Conservation (phyloP, 148 eudicot species). For the Vaccinium myrtillus region DNA sequence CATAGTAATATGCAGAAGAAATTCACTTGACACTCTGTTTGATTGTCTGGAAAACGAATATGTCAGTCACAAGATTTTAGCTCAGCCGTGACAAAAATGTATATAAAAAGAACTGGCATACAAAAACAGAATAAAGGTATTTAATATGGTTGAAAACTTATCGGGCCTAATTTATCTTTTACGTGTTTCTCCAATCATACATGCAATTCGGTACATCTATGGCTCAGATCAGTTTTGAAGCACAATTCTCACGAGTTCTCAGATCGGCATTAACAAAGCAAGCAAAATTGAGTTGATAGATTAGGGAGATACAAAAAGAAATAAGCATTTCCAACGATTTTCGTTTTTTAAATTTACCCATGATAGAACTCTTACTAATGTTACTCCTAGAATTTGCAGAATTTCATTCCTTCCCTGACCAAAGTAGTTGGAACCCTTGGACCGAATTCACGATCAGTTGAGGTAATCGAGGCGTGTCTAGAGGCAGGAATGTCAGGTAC, state of each 20-base stretch:
- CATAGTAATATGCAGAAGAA: too few species aligned
- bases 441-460: slow-evolving; percentile 51
- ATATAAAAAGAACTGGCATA: too few species aligned
- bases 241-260: background rate
- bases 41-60: background rate
- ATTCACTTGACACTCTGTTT: background rate
- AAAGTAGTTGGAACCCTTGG: slow-evolving; percentile 64
- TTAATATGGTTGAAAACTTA: too few species aligned
- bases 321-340: background rate
- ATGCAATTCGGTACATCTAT: too few species aligned
- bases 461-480: slow-evolving; percentile 55
- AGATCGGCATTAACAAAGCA: background rate
- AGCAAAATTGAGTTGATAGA: background rate
- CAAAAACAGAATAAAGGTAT: too few species aligned
- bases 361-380: background rate
- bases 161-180: too few species aligned
- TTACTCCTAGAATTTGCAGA: slow-evolving; percentile 26
- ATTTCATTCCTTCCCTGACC: slow-evolving; percentile 42
- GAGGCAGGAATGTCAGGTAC: slow-evolving; percentile 67
- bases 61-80: background rate
- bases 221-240: background rate
- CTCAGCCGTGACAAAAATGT: background rate
- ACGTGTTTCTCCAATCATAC: too few species aligned
- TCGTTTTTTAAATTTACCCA: background rate
- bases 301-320: background rate